Percentiles rank a stretch among this genome's conserved stretches.
These are phyloP conservation scores for Neurospora crassa DNA, from an alignment of 2,329 filamentous ascomycete species.

Conservation along the genomic window DNA sequence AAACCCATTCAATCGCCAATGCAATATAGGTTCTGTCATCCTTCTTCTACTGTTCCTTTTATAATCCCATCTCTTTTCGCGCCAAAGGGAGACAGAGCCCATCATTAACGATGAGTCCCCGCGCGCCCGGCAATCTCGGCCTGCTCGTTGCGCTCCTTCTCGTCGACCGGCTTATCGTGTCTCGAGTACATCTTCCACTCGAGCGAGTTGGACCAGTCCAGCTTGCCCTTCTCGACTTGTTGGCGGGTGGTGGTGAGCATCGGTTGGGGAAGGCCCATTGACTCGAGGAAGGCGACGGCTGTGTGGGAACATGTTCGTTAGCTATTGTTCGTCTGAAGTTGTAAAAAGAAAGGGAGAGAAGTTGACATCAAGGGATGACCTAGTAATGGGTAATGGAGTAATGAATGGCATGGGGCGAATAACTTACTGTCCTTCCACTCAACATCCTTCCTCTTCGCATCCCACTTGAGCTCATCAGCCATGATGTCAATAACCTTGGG, in stretches of 20 bases:
- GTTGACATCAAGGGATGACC: not conserved
- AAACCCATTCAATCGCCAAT: not conserved
- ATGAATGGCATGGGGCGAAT: not conserved
- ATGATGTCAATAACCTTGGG: conserved; percentile 84
- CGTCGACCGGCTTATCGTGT: conserved; percentile 43
- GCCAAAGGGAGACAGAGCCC: not conserved
- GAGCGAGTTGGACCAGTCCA: conserved; percentile 45
- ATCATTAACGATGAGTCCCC: not conserved
- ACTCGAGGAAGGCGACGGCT: conserved; percentile 52
- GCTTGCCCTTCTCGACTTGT: conserved; percentile 50
- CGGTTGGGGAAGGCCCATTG: conserved; percentile 55
- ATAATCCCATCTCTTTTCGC: not conserved
- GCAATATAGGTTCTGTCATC: not conserved
- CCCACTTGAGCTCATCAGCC: conserved; percentile 76
- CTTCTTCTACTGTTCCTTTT: not conserved
- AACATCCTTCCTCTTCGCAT: conserved; percentile 56
- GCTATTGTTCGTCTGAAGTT: not conserved
- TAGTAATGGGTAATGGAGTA: not conserved
- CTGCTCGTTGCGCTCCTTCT: conserved; percentile 14
- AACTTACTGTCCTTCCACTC: conserved; percentile 71
- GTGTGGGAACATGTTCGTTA: not conserved
- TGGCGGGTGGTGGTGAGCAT: conserved; percentile 48
- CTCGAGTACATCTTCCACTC: conserved; percentile 56
- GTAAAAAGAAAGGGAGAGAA: not conserved
- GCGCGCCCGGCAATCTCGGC: not conserved